Evolutionary conservation across 352 stramenopile species (phyloP), one percentile per base, ranked within the genome.

Genomic region (Phytophthora crassamura): DNA sequence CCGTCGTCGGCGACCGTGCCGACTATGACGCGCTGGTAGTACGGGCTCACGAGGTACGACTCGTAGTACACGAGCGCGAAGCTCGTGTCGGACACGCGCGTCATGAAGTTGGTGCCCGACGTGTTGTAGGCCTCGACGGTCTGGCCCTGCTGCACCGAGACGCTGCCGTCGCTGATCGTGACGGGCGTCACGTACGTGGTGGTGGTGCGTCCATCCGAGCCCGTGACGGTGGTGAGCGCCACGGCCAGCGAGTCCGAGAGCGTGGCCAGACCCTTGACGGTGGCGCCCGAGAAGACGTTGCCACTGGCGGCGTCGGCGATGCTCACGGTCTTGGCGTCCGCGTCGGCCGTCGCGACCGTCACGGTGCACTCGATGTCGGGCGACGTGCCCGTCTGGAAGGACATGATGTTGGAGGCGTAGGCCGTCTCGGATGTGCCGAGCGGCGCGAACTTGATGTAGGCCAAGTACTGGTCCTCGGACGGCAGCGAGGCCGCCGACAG

Each of bases 11-110:
- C 51, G 20, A 94, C 51, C 5, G 63, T 72, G 25, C 85, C 85
- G 48, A 91, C 60, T n/a, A 83, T 39, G 28, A 89, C 58, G 28
- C 73, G 76, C 69, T 94, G 83, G 67, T 73, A 90, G 69, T 86
- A 92, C 0, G 42, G 49, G 9, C 58, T 61, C n/a, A 50, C 22
- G 30, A 64, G 53, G 71, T 92, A 91, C 47, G 81, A 80, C 62
- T 92, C 82, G 65, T 88, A 94, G 57, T 84, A 91, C 16, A 78
- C 74, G 1, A 88, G 58, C 0, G 80, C 83, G 58, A 94, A 94
- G 47, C 56, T 72, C 54, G 76, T 79, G 50, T 85, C 81, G 40
- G 82, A 91, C 32, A 94, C 52, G 34, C 78, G 79, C 35, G 78
- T 76, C 50, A 94, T 72, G 49, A 89, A 91, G 66, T 75, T 92